These are phyloP conservation scores for Cordia subcordata DNA, from an alignment of 257 asterid species.

Conservation along the genomic window DNA sequence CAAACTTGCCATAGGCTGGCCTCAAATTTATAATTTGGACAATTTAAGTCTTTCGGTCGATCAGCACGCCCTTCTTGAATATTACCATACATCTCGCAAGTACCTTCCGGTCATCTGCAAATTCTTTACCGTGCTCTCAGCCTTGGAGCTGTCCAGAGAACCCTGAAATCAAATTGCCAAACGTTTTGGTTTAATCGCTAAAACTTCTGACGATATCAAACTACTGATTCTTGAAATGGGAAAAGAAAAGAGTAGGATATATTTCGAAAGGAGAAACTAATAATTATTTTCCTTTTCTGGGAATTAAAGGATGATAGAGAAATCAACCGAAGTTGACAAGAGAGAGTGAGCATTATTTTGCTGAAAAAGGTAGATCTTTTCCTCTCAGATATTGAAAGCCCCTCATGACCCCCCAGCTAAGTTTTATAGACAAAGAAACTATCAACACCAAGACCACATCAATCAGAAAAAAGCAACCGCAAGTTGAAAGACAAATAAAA, in stretches of 20 bases:
- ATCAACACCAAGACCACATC: neutral
- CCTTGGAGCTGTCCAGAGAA: conserved; percentile 59
- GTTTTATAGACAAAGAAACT: no score
- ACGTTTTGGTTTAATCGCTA: neutral
- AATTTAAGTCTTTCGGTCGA: neutral
- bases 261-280: no score
- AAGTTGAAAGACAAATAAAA: conserved; percentile 6
- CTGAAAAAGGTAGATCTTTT: neutral
- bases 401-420: no score
- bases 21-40: neutral
- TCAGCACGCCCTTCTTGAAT: neutral
- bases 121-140: conserved; percentile 81
- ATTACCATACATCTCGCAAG: conserved; percentile 83
- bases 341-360: neutral
- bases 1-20: neutral
- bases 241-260: no score
- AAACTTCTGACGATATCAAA: neutral
- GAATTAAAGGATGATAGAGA: no score
- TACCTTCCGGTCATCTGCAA: conserved; percentile 73
- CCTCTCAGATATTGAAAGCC: no score
- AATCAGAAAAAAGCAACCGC: conserved; percentile 3
- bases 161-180: conserved; percentile 43
- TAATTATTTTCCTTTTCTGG: no score
- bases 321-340: neutral
- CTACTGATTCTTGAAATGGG: no score